Evolutionary conservation across 257 asterid species (phyloP).

Genomic region (Echites panduratus): DNA sequence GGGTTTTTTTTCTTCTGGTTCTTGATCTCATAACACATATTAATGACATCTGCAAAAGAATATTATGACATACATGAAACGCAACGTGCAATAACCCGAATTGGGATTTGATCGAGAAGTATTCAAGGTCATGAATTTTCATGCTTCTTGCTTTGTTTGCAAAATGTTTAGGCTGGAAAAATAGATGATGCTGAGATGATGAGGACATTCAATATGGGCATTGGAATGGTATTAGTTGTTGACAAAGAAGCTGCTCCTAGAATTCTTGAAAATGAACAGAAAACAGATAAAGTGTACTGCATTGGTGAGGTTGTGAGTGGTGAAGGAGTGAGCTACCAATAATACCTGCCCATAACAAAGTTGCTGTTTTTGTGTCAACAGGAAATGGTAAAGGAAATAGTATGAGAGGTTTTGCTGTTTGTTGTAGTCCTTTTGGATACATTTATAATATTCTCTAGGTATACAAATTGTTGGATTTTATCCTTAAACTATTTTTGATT

Average conservation of each 20-base stretch:
- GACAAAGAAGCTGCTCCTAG: slow-evolving; percentile 55
- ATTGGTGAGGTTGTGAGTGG: slow-evolving; percentile 71
- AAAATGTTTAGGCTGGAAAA: slow-evolving; percentile 55
- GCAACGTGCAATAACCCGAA: too few species aligned
- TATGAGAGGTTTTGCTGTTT: too few species aligned
- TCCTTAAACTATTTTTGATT: too few species aligned
- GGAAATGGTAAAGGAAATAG: too few species aligned
- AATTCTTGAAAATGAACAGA: slow-evolving; percentile 37
- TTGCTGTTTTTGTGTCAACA: background rate
- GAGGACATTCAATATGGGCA: slow-evolving; percentile 91
- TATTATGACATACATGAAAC: background rate
- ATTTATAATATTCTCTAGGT: too few species aligned
- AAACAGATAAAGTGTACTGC: slow-evolving; percentile 23
- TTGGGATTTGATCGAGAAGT: background rate
- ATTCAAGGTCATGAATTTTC: background rate
- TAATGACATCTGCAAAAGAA: background rate
- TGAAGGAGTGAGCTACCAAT: slow-evolving; percentile 53
- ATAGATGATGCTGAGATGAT: slow-evolving; percentile 80
- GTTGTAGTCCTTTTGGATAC: too few species aligned
- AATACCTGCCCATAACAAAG: slow-evolving; percentile 2
- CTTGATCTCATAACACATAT: background rate
- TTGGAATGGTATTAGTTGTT: slow-evolving; percentile 88
- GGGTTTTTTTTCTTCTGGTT: background rate
- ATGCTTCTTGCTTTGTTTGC: background rate
- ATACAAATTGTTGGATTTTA: too few species aligned